Base-by-base conservation (phyloP, 805 yeast genomes). In the Clavispora santaluciae region DNA sequence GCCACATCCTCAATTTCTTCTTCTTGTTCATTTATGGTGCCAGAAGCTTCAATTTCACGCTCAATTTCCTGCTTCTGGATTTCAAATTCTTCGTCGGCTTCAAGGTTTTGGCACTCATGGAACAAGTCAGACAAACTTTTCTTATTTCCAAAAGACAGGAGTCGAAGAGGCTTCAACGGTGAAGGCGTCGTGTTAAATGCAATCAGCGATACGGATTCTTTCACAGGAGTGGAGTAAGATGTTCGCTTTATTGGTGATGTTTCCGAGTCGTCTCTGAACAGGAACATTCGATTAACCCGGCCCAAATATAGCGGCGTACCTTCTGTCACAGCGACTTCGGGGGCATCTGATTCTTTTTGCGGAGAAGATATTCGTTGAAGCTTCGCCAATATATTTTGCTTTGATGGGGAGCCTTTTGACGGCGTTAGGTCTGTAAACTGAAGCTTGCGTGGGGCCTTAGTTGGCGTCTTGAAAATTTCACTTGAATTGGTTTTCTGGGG, bases 181-280 rank as follows among this genome's bases (percentile, higher is more conserved):
- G 75, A 67, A 0, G 79, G 79, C 6, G 78, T 73, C 3, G 63
- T 63, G 53, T 54, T 70, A 42, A 68, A 68, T 11, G 48, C 42
- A 2, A 48, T 35, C 3, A 23, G 20, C 9, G 40, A 17, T 2
- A 15, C 5, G 3, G 39, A 33, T 11, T 20, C n/a, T 5, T 33
- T 33, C 4, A 41, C 25, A 23, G 44, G 43, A 22, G 43, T 33
- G 21, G 21, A 22, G 20, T 26, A 36, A 26, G 4, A 6, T 7
- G 25, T 21, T 18, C 31, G 18, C 13, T 17, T 22, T 17, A 17
- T 18, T 6, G 39, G 37, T 2, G 24, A n/a, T 4, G 29, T 6
- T 1, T 22, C 30, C 15, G 30, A 11, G n/a, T 29, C 40, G 11
- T 45, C 46, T 9, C 13, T 33, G 24, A 50, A 47, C 31, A 46